Conservation (phyloP, 192 early-diverging fungal genomes). For the Coemansia sp. region DNA sequence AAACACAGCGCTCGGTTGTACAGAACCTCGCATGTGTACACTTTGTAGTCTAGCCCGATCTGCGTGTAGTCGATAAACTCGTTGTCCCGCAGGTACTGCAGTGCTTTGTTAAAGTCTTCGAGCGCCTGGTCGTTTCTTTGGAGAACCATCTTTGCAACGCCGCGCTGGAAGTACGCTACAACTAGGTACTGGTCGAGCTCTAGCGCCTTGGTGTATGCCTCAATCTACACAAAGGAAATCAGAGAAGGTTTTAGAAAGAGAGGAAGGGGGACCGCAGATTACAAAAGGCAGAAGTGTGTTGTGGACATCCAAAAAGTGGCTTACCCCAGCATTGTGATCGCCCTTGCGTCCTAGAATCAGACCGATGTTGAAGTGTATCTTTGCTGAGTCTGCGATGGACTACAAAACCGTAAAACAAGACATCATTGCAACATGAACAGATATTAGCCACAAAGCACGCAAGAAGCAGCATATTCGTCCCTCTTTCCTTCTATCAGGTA, state of each 20-base stretch:
- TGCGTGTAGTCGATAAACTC: constrained; percentile 93
- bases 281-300: neutral
- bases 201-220: constrained; percentile 71
- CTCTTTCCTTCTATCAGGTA: too few relatives aligned
- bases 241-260: neutral
- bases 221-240: constrained; percentile 59
- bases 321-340: constrained; percentile 79
- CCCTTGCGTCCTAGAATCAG: constrained; percentile 73
- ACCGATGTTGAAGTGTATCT: constrained; percentile 97
- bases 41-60: constrained; percentile 86
- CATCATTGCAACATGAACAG: constrained; percentile 12
- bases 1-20: constrained; percentile 90
- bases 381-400: constrained; percentile 81
- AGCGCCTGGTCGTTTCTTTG: constrained; percentile 71
- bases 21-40: constrained; percentile 84
- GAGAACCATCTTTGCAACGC: constrained; percentile 75
- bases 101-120: constrained; percentile 77
- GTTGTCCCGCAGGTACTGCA: constrained; percentile 79
- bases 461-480: too few relatives aligned
- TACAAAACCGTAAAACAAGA: constrained; percentile 15
- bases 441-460: neutral
- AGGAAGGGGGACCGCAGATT: neutral
- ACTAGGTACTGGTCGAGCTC: constrained; percentile 85
- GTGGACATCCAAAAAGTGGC: constrained; percentile 35
- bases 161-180: constrained; percentile 91